phyloP scores from a whole-genome alignment of 2,329 filamentous ascomycete species.

The Exophiala spinifera region DNA sequence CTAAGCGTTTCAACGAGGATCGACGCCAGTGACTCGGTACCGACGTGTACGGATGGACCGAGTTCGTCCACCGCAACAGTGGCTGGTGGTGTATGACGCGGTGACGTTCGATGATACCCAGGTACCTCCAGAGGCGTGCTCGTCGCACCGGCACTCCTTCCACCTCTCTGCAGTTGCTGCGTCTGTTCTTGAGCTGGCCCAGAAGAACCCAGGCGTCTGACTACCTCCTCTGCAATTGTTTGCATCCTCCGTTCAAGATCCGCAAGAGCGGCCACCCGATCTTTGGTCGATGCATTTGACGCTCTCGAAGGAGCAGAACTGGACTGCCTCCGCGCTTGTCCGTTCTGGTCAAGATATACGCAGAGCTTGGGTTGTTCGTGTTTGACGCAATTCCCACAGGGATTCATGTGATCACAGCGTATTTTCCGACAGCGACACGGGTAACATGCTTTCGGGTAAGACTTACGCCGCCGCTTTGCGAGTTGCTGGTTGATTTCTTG shows the following conservation, averaged over 20 bases:
- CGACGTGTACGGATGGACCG: constrained; percentile 1
- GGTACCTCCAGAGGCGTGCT: neutral
- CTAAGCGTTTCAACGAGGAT: constrained; percentile 6
- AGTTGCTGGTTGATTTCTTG: constrained; percentile 7
- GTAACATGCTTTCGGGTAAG: constrained; percentile 10
- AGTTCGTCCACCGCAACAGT: neutral
- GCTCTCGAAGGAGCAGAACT: neutral
- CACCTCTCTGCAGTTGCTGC: neutral
- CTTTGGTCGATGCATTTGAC: constrained; percentile 4
- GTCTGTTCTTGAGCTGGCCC: neutral
- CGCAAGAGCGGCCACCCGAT: constrained; percentile 5
- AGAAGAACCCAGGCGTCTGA: constrained; percentile 3
- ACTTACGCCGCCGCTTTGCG: constrained; percentile 9
- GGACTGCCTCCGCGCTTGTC: constrained; percentile 1
- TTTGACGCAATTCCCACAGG: constrained; percentile 11
- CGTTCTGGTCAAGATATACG: constrained; percentile 9
- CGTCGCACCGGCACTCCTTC: neutral
- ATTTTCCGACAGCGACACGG: constrained; percentile 10
- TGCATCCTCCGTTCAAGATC: constrained; percentile 11
- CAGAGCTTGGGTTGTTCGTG: constrained; percentile 10
- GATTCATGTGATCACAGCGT: constrained; percentile 7
- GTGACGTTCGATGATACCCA: neutral
- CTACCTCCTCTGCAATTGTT: constrained; percentile 9
- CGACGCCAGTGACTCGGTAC: constrained; percentile 8
- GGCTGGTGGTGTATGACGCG: neutral